These are phyloP conservation scores for Paecilomyces dactylethromorphus DNA, from an alignment of 2,329 filamentous ascomycete genomes.

Conservation along the genomic window DNA sequence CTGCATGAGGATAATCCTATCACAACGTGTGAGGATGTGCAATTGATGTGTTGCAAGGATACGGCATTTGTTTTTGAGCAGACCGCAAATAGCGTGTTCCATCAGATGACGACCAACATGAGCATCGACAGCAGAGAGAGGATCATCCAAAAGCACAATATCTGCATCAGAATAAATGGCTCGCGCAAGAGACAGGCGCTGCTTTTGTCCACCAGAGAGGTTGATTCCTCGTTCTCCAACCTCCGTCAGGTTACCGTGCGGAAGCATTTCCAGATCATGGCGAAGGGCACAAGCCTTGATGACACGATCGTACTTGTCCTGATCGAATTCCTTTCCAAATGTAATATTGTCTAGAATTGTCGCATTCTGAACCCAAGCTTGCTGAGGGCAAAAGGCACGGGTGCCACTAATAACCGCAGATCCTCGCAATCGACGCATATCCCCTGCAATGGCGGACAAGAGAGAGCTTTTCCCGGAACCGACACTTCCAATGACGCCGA, in stretches of 20 bases:
- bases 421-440: slow-evolving; percentile 48
- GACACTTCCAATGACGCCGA: slow-evolving; percentile 19
- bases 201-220: slow-evolving; percentile 41
- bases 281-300: slow-evolving; percentile 12
- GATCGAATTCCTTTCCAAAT: slow-evolving; percentile 58
- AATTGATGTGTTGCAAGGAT: slow-evolving; percentile 86
- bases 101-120: slow-evolving; percentile 64
- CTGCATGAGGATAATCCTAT: slow-evolving; percentile 85
- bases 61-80: slow-evolving; percentile 76
- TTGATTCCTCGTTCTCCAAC: slow-evolving; percentile 42
- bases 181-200: slow-evolving; percentile 64
- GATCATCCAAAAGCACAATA: slow-evolving; percentile 54
- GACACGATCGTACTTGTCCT: slow-evolving; percentile 13
- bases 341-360: slow-evolving; percentile 73
- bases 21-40: slow-evolving; percentile 78
- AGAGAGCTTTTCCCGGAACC: slow-evolving; percentile 71
- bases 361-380: slow-evolving; percentile 84
- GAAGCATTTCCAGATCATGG: slow-evolving; percentile 19
- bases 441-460: slow-evolving; percentile 66
- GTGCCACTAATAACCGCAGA: neutral
- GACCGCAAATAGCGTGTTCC: slow-evolving; percentile 77
- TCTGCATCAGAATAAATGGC: slow-evolving; percentile 56
- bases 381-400: slow-evolving; percentile 60
- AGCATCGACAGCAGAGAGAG: slow-evolving; percentile 41
- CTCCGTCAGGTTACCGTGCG: slow-evolving; percentile 31